Percentiles rank a stretch among this genome's conserved stretches.
phyloP scores from a whole-genome alignment of 1,284 basidiomycete species.

The Ganoderma leucocontextum region DNA sequence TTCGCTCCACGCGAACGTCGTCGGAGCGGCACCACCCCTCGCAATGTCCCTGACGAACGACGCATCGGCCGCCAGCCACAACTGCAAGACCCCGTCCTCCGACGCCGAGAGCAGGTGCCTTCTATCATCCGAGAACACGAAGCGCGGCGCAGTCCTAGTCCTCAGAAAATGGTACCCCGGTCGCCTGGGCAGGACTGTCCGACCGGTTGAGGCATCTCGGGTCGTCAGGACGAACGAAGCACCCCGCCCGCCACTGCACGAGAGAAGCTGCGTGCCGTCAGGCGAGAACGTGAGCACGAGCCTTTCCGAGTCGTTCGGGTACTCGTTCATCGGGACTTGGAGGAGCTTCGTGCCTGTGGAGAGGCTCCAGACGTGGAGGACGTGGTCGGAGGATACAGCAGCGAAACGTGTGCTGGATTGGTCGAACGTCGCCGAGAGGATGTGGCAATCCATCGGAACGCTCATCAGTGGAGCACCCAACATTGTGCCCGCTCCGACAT shows the following conservation, averaged over 20 bases:
- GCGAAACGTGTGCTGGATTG: background rate
- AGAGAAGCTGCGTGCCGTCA: background rate
- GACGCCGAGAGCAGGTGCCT: background rate
- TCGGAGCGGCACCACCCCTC: background rate
- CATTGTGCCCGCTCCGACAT: background rate
- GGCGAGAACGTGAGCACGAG: background rate
- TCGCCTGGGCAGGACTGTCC: background rate
- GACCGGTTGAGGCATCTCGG: background rate
- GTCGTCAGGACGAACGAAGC: background rate
- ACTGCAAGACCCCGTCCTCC: background rate
- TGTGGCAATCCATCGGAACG: background rate
- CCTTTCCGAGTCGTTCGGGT: background rate
- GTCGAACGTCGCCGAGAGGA: constrained; percentile 1
- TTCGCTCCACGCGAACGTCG: background rate
- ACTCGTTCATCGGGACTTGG: background rate
- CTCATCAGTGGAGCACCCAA: background rate
- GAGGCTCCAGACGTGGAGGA: constrained; percentile 1
- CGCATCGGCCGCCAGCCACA: background rate
- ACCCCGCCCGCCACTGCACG: background rate
- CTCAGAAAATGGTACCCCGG: background rate
- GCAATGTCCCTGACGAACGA: background rate
- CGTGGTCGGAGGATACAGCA: background rate
- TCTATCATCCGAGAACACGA: constrained; percentile 1
- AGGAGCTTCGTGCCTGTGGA: background rate
- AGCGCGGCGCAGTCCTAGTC: background rate